Evolutionary conservation across 208 protist genomes (phyloP).

Genomic region (Leishmania gerbilli): DNA sequence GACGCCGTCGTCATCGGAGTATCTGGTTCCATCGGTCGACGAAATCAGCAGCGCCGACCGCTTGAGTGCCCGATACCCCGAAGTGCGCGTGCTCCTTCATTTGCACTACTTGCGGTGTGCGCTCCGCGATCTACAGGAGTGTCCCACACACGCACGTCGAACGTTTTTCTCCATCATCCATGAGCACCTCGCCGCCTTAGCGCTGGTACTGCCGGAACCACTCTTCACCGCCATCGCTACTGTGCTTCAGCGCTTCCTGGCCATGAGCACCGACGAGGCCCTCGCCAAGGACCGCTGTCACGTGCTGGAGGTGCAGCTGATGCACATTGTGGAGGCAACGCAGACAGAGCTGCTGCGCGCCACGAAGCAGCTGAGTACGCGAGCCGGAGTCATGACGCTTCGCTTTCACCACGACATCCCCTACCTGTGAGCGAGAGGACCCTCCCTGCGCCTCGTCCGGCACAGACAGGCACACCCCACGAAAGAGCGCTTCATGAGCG

Average conservation of each 20-base stretch:
- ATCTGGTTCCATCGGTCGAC: background rate
- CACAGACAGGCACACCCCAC: background rate
- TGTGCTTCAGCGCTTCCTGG: conserved; percentile 27
- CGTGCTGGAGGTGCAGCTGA: conserved; percentile 48
- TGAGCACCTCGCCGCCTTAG: conserved; percentile 34
- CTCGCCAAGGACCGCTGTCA: conserved; percentile 6
- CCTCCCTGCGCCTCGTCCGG: background rate
- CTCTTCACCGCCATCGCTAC: conserved; percentile 55
- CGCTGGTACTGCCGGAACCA: conserved; percentile 60
- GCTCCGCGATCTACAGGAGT: conserved; percentile 54
- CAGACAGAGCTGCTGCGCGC: conserved; percentile 51
- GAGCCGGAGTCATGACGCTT: conserved; percentile 41
- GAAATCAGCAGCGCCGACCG: background rate
- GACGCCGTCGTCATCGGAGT: background rate
- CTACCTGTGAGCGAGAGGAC: conserved; percentile 20
- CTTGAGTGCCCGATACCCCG: conserved; percentile 44
- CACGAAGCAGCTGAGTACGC: conserved; percentile 43
- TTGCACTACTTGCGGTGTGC: conserved; percentile 52
- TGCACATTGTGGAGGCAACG: conserved; percentile 40
- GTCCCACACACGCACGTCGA: conserved; percentile 26
- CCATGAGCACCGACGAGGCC: conserved; percentile 1
- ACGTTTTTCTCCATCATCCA: conserved; percentile 28
- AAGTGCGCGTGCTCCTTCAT: conserved; percentile 51
- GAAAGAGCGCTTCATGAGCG: background rate
- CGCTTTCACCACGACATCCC: conserved; percentile 46